Percentiles rank a stretch among this genome's conserved stretches.
phyloP scores from a whole-genome alignment of 345 rosid genomes.

The Hevea brasiliensis region DNA sequence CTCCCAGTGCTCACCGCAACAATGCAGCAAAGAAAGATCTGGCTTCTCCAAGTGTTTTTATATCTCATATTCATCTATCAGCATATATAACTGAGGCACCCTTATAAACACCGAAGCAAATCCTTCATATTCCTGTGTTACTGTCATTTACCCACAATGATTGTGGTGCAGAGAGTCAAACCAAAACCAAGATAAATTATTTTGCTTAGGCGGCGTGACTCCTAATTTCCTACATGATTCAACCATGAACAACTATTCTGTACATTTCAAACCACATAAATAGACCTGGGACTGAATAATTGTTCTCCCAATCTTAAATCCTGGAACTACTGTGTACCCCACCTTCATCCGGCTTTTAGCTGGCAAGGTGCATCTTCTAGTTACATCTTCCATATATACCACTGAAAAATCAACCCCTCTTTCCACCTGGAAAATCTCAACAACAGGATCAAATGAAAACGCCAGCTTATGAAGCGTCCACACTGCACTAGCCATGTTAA shows the following conservation, averaged over 20 bases:
- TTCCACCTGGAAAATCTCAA: constrained; percentile 86
- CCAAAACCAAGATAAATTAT: constrained; percentile 3
- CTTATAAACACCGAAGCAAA: constrained; percentile 9
- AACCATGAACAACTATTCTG: constrained; percentile 33
- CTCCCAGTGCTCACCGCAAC: constrained; percentile 8
- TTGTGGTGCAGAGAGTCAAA: constrained; percentile 6
- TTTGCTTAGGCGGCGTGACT: background rate
- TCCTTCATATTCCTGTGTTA: constrained; percentile 17
- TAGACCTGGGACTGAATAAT: constrained; percentile 81
- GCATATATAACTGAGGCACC: constrained; percentile 15
- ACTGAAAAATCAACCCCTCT: constrained; percentile 72
- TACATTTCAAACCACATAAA: constrained; percentile 48
- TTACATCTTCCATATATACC: constrained; percentile 84
- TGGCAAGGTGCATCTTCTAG: constrained; percentile 33
- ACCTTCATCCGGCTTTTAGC: constrained; percentile 55
- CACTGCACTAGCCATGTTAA: constrained; percentile 76
- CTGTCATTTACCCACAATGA: constrained; percentile 10
- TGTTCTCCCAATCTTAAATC: constrained; percentile 78
- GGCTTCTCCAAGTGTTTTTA: constrained; percentile 9
- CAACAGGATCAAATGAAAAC: constrained; percentile 75
- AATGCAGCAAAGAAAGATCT: constrained; percentile 4
- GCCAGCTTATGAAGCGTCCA: constrained; percentile 87
- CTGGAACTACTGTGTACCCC: constrained; percentile 89
- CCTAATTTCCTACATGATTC: constrained; percentile 7
- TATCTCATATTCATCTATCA: constrained; percentile 11